These are phyloP conservation scores for Striga asiatica DNA, from an alignment of 257 asterid species.

Conservation along the genomic window DNA sequence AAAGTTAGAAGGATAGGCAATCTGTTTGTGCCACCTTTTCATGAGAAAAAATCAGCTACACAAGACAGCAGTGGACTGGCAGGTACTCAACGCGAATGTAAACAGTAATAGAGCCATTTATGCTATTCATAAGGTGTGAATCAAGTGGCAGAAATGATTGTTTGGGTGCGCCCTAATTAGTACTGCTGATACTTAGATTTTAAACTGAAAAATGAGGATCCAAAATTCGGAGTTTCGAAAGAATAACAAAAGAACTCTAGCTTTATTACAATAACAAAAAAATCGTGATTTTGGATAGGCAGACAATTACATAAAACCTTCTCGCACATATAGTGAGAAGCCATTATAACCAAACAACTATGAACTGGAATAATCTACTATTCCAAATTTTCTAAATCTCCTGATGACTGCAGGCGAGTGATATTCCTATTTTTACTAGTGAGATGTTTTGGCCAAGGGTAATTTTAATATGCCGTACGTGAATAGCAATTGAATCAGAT, in stretches of 20 bases:
- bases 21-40: not conserved
- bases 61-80: not conserved
- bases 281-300: too few species aligned
- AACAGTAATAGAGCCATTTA: not conserved
- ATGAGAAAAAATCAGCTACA: not conserved
- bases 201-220: not conserved
- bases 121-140: not conserved
- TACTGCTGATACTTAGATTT: not conserved
- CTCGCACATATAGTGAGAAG: not conserved
- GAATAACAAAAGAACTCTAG: not conserved
- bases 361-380: not conserved
- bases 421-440: not conserved
- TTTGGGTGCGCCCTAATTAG: conserved; percentile 11
- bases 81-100: too few species aligned
- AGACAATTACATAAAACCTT: not conserved
- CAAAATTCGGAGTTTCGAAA: not conserved
- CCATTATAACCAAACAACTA: not conserved
- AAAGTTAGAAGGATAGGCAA: not conserved
- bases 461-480: too few species aligned
- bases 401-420: not conserved
- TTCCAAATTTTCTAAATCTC: not conserved
- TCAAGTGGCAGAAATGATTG: not conserved
- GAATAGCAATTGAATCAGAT: too few species aligned
- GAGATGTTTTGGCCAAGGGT: too few species aligned
- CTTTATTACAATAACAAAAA: too few species aligned